A percentile compares a stretch with the other conserved stretches of the same genome.
phyloP scores from a whole-genome alignment of 202 grass and related monocot species.

The Eragrostis tef region DNA sequence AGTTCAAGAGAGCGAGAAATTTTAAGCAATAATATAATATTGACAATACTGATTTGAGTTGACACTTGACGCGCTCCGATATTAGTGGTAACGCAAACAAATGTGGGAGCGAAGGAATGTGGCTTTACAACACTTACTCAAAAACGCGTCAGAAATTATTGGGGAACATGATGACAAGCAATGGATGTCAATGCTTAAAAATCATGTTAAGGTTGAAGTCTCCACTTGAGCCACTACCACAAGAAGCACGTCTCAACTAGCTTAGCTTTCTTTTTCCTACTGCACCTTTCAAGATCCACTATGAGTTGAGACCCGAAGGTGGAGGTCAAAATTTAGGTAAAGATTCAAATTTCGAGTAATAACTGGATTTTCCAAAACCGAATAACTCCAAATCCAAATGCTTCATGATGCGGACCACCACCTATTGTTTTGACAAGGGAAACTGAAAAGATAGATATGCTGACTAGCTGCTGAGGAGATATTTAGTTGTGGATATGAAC shows the following conservation, averaged over 20 bases:
- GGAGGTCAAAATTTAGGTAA: slow-evolving; percentile 50
- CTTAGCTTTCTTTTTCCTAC: slow-evolving; percentile 21
- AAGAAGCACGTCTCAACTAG: slow-evolving; percentile 41
- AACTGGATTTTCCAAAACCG: slow-evolving; percentile 1
- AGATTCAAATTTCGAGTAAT: slow-evolving; percentile 39
- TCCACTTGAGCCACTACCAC: slow-evolving; percentile 52
- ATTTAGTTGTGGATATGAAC: slow-evolving; percentile 37
- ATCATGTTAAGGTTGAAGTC: slow-evolving; percentile 46
- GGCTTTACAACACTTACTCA: slow-evolving; percentile 26
- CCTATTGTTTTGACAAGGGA: slow-evolving; percentile 47
- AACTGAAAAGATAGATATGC: slow-evolving; percentile 40
- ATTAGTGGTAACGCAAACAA: slow-evolving; percentile 21
- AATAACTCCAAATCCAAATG: slow-evolving; percentile 51
- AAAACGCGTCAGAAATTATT: slow-evolving; percentile 52
- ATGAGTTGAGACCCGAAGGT: neutral
- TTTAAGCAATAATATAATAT: neutral
- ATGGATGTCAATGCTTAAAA: slow-evolving; percentile 53
- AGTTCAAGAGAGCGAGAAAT: neutral
- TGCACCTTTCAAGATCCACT: slow-evolving; percentile 49
- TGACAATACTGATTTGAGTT: neutral
- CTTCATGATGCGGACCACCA: slow-evolving; percentile 54
- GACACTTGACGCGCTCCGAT: slow-evolving; percentile 13
- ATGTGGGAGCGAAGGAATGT: slow-evolving; percentile 23
- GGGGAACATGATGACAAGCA: slow-evolving; percentile 49
- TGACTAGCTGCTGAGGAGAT: slow-evolving; percentile 46